Base-by-base conservation (phyloP, 306 rosid species). In the Ceratonia siliqua region DNA sequence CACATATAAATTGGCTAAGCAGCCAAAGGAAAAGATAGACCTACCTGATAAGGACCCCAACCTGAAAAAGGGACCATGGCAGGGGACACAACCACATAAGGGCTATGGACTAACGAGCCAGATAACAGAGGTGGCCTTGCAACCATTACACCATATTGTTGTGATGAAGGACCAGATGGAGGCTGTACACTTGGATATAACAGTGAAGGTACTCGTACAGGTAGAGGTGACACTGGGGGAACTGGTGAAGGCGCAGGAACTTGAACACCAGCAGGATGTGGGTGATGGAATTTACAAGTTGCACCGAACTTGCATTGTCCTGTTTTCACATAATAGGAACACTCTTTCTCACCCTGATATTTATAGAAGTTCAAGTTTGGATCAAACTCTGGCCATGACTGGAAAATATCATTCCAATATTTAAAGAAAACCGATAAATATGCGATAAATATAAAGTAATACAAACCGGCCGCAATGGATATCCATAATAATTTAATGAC, bases 231-330 rank as follows among this genome's bases (percentile, higher is more conserved):
- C 78, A 81, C 81, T 18, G 80, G 95, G 4, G 89, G 77, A 57
- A 75, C 82, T 3, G 79, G 88, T 35, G 96, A 78, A 36, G 87
- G 85, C 17, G 85, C 78, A 20, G 86, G 90, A 83, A 86, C 57
- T 56, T 82, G 99, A 46, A 76, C n/a, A 9, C 91, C 89, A 35
- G 82, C 80, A 8, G 91, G 89, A 74, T 81, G 96, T 9, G 99
- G 97, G 59, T 95, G 99, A 73, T 95, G 92, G 78, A 92, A 95
- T 85, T 92, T 95, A 86, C 99, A 95, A 20, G 94, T 86, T 43
- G 90, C 58, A 39, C 99, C 96, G 49, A 95, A 95, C 85, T 91
- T 95, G 88, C 99, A 95, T 76, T 85, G 93, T 43, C 98, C 94
- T n/a, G 89, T 95, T 86, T 95, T 92, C 83, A 85, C 86, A 82